Percentiles rank a stretch among this genome's conserved stretches.
Evolutionary conservation across 2,329 filamentous ascomycete species (phyloP).

Genomic region (Nigrospora sphaerica): DNA sequence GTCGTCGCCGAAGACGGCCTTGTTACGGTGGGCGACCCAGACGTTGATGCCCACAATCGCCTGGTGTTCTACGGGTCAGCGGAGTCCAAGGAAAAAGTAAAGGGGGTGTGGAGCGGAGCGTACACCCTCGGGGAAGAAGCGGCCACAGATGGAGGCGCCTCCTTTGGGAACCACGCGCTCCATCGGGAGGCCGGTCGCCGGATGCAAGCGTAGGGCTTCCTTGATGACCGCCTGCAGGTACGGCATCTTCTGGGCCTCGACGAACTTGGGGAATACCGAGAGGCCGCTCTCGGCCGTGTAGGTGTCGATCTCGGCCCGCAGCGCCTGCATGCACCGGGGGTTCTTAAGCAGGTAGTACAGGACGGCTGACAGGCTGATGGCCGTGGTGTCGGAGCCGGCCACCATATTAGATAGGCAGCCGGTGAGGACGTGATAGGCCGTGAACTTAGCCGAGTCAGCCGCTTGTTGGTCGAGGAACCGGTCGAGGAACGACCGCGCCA

Average conservation of each 20-base stretch:
- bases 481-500: too few species aligned
- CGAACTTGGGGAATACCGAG: slow-evolving; percentile 15
- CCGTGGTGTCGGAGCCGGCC: slow-evolving; percentile 28
- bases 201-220: slow-evolving; percentile 44
- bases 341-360: slow-evolving; percentile 20
- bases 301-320: slow-evolving; percentile 29
- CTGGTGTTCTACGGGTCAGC: not conserved
- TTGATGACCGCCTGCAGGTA: slow-evolving; percentile 47
- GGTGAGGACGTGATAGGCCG: too few species aligned
- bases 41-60: slow-evolving; percentile 26
- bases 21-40: slow-evolving; percentile 26
- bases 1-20: slow-evolving; percentile 22
- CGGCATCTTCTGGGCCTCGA: slow-evolving; percentile 30
- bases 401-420: slow-evolving; percentile 18
- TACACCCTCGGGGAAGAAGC: slow-evolving; percentile 20
- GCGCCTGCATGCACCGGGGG: slow-evolving; percentile 18
- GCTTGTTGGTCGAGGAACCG: too few species aligned
- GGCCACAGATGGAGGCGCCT: slow-evolving; percentile 30
- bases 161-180: slow-evolving; percentile 37
- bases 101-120: not conserved
- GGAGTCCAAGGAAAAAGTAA: not conserved
- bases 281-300: too few species aligned
- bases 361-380: slow-evolving; percentile 21
- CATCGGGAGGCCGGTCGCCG: slow-evolving; percentile 38
- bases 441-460: too few species aligned